Evolutionary conservation across 106 monocot genomes (phyloP).

Genomic region (Dioscorea alata): DNA sequence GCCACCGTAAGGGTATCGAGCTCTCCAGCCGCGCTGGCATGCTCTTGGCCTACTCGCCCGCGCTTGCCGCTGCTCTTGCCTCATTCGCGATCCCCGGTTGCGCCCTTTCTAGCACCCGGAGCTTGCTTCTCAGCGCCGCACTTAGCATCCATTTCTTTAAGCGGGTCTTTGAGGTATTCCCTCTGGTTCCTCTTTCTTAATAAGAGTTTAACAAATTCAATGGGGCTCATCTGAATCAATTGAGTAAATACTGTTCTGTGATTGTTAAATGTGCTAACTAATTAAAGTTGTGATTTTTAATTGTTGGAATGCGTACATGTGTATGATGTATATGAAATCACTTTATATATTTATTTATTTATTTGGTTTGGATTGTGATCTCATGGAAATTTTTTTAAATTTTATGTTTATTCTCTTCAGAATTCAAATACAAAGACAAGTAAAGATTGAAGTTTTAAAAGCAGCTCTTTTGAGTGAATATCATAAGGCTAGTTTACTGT

Average conservation of each 20-base stretch:
- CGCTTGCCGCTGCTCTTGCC: slow-evolving; percentile 29
- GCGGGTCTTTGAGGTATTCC: slow-evolving; percentile 50
- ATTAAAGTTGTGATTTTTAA: neutral
- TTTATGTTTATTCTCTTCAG: too few species aligned
- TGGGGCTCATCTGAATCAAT: neutral
- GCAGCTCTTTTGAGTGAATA: too few species aligned
- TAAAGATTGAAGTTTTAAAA: too few species aligned
- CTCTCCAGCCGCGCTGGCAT: slow-evolving; percentile 40
- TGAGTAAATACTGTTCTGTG: too few species aligned
- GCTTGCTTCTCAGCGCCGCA: slow-evolving; percentile 11
- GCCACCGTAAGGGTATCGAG: neutral
- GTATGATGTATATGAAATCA: too few species aligned
- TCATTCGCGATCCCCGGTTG: slow-evolving; percentile 25
- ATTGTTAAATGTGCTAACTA: neutral
- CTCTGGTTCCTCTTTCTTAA: neutral
- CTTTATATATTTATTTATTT: too few species aligned
- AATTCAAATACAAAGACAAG: too few species aligned
- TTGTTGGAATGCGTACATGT: neutral
- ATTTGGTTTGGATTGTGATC: too few species aligned
- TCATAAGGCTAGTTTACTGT: too few species aligned
- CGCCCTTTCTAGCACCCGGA: slow-evolving; percentile 3
- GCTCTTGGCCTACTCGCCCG: slow-evolving; percentile 44
- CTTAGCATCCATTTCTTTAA: slow-evolving; percentile 55
- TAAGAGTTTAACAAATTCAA: neutral
- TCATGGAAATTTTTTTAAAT: too few species aligned